Evolutionary conservation across 306 rosid genomes (phyloP), one percentile per base, ranked within the genome.

Genomic region (Lathyrus tuberosus): DNA sequence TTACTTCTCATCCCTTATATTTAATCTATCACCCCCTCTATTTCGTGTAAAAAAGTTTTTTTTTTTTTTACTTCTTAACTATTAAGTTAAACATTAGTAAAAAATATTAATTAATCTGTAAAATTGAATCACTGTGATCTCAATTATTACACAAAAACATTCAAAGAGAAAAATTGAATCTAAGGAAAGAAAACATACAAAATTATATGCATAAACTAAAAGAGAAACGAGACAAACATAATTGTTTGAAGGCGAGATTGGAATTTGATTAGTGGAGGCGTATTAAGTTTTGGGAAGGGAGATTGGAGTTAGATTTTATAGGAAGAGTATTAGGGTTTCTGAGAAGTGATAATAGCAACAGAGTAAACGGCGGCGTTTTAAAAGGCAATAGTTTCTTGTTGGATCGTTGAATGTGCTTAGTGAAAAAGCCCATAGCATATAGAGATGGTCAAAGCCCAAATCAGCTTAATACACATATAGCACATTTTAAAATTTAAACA

Each of bases 41-140:
- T 30, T 30, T 30, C 33, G 33, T 30, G 33, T 30, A 5, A 30
- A 30, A 30, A 30, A 30, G 33, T 30, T 4, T 4, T 30, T 30
- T 24, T 24, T 24, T 31, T 22, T 22, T 22, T 30, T 30, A 4
- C 6, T 30, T 4, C 4, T 4, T 30, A 4, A 30, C 33, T 30
- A 4, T 0, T 30, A 0, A 30, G 4, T 0, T 3, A 4, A n/a
- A n/a, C n/a, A 30, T 3, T 4, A 30, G 33, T 30, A 30, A 30
- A 30, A 30, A 1, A 28, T 28, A 2, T 4, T 28, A 28, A 28
- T 3, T 4, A 2, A 28, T 28, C 24, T 2, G 24, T n/a, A n/a
- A n/a, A n/a, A n/a, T n/a, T n/a, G n/a, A n/a, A 81, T 84, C 88
- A 84, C 66, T n/a, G 86, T 72, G 68, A 84, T 73, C 22, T 30